Base-by-base conservation (phyloP, 2,329 filamentous ascomycete genomes). In the Capronia epimyces region DNA sequence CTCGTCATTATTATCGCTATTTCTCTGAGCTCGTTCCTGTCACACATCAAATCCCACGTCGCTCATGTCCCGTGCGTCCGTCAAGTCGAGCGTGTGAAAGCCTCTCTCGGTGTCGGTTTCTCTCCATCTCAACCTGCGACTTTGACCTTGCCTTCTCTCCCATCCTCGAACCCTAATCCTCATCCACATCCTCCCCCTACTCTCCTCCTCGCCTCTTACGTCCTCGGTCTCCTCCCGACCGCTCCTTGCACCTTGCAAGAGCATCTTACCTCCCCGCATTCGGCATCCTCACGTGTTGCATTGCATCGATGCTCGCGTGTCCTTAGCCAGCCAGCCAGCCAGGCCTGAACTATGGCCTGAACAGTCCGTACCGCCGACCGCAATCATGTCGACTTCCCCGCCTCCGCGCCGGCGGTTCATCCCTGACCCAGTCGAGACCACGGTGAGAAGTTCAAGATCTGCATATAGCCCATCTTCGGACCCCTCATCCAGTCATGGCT, bases 341-440 rank as follows among this genome's bases (percentile, higher is more conserved):
- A 44, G 45, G 42, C 45, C 20, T 20, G 31, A 43, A 52, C 27
- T 29, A 57, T 55, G 55, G 46, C 46, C 20, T 39, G 39, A 43
- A 44, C 24, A 22, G 22, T 13, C 40, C 32, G 29, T 32, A 37
- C 25, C 21, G 22, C 45, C 45, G 27, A 36, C 41, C 20, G 22
- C 10, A 25, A 32, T 40, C 22, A 53, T 53, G 50, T 45, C 52
- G 29, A 34, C 50, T 42, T 53, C 53, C 51, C 55, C 51, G 48
- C 49, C 52, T 50, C 50, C 50, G 34, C 45, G 31, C 41, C 50
- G 45, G 48, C 49, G 44, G 21, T 62, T 66, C 39, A 41, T 60
- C 12, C 65, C 65, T 13, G 61, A 66, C 21, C 64, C 60, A 42
- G 34, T 63, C 41, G 60, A 63, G 52, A 62, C 57, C 16, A 55